phyloP scores from a whole-genome alignment of 352 stramenopile genomes.

The Globisporangium irregulare region DNA sequence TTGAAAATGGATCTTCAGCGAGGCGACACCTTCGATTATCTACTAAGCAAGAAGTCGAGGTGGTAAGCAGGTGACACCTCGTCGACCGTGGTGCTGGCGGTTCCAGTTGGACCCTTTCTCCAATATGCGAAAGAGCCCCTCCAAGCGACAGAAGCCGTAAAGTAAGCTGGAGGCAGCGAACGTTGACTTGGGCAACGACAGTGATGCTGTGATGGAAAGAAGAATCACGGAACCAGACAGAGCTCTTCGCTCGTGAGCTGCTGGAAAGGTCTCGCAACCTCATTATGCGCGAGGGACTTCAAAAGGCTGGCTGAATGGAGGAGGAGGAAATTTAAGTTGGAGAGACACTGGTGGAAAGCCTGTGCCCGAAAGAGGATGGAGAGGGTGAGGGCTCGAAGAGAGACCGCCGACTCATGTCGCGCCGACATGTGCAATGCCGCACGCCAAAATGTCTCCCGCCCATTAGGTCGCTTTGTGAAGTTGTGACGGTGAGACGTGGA shows the following conservation, averaged over 20 bases:
- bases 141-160: not conserved
- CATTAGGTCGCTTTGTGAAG: not conserved
- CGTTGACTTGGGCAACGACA: not conserved
- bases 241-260: not conserved
- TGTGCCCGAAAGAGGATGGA: not conserved
- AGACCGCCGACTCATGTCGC: not conserved
- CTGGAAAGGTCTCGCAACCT: not conserved
- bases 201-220: not conserved
- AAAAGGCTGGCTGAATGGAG: not conserved
- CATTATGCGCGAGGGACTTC: not conserved
- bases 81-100: not conserved
- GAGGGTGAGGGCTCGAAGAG: not conserved
- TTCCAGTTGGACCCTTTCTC: not conserved
- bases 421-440: not conserved
- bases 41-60: not conserved
- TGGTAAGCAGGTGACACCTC: not conserved
- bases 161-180: not conserved
- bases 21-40: not conserved
- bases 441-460: not conserved
- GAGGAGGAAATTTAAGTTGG: not conserved
- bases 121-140: not conserved
- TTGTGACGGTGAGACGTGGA: not conserved
- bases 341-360: not conserved
- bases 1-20: not conserved
- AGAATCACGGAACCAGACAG: not conserved